A percentile compares a stretch with the other conserved stretches of the same genome.
Evolutionary conservation across 148 eudicot species (phyloP).

Genomic region (Silene latifolia): DNA sequence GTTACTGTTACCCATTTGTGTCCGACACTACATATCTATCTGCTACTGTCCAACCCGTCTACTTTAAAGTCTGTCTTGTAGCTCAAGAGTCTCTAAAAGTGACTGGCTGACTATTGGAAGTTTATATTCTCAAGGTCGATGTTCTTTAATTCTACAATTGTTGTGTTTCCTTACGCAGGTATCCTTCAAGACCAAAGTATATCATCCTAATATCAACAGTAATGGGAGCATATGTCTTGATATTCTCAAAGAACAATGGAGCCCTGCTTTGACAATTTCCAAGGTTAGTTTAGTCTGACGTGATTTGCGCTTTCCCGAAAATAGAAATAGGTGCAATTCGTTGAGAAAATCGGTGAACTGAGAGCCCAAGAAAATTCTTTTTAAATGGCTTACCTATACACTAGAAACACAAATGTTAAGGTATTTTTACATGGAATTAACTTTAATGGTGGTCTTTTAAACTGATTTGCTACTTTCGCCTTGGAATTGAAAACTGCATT

Average conservation of each 20-base stretch:
- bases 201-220: conserved; percentile 35
- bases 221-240: conserved; percentile 37
- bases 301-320: background rate
- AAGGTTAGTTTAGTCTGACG: conserved; percentile 23
- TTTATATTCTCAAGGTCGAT: background rate
- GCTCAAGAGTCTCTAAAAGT: too few relatives aligned
- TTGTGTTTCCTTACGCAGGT: conserved; percentile 18
- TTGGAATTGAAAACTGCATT: background rate
- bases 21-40: background rate
- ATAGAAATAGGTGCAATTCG: background rate
- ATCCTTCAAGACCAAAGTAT: conserved; percentile 36
- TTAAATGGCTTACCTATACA: too few relatives aligned
- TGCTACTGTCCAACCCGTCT: background rate
- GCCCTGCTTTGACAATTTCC: conserved; percentile 35
- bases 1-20: background rate
- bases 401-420: too few relatives aligned
- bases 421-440: too few relatives aligned
- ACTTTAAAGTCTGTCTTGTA: background rate
- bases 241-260: conserved; percentile 38
- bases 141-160: background rate
- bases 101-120: background rate
- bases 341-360: background rate
- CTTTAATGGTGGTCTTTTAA: background rate
- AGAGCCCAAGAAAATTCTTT: too few relatives aligned
- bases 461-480: background rate